Conservation (phyloP, 148 eudicot species). For the Tetragonia tetragonoides region DNA sequence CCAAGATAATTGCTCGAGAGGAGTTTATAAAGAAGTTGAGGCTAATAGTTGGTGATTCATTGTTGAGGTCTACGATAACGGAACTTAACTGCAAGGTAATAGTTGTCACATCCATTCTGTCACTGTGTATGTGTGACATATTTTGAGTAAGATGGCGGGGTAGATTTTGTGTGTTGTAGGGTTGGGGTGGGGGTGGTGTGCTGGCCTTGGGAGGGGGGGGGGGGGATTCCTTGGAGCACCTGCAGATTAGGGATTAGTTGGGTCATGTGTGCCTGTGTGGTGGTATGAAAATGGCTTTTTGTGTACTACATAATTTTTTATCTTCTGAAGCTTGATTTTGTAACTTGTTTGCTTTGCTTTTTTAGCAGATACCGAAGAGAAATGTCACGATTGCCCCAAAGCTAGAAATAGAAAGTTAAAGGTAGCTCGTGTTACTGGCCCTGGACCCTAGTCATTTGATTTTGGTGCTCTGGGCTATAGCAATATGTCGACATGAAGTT, state of each 20-base stretch:
- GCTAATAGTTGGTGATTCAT: slow-evolving; percentile 37
- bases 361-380: slow-evolving; percentile 11
- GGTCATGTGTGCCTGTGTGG: no score
- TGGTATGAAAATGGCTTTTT: no score
- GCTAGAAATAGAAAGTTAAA: slow-evolving; percentile 23
- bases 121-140: neutral
- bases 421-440: neutral
- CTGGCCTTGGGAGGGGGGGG: no score
- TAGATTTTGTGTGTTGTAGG: neutral
- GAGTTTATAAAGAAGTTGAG: slow-evolving; percentile 43
- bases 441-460: neutral
- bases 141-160: no score
- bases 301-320: no score
- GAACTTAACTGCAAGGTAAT: slow-evolving; percentile 38
- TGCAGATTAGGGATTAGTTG: no score
- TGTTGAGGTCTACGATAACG: slow-evolving; percentile 35
- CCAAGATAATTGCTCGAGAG: slow-evolving; percentile 31
- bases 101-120: neutral
- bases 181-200: no score
- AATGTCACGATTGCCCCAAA: slow-evolving; percentile 12
- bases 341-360: neutral
- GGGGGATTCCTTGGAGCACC: no score
- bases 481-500: slow-evolving; percentile 45
- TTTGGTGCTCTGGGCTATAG: neutral
- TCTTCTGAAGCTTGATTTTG: neutral